Evolutionary conservation across 768 basidiomycete species (phyloP), one percentile per base, ranked within the genome.

Genomic region (Leccinum incarnatum): DNA sequence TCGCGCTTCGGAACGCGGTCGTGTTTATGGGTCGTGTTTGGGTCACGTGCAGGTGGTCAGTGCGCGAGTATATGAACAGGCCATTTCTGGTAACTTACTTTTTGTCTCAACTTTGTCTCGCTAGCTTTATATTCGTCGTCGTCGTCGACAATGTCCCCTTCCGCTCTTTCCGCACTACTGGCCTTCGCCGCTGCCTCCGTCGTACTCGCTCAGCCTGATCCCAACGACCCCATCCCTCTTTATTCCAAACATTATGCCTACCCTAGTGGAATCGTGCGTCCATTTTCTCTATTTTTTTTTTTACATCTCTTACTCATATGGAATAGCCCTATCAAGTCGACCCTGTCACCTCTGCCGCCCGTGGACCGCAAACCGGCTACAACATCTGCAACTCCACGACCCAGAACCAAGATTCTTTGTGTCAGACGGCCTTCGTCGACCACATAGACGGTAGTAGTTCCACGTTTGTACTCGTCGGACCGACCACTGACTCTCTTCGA

Each of bases 371-470:
- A 67, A 64, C 65, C 19, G 88, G 89, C 15, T 88, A 86, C 77
- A 88, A 87, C 69, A 66, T 75, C 11, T 89, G 87, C 71, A 89
- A 88, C 71, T 79, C 82, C 1, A 83, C 85, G 17, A 89, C 88
- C 0, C 77, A 83, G 57, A 81, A 77, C 70, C 82, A 81, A 60
- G 53, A 75, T 9, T 88, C 89, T 0, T 71, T 82, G 36, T 92
- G 90, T 70, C 90, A 92, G 72, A 91, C 88, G 0, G 75, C 79
- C 9, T 83, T 83, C 71, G 75, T 86, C 57, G 89, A 89, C 82
- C 80, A 70, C 58, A 77, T 81, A 11, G 69, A 71, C 30, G 84
- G 83, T 73, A 36, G 17, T 0, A 47, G 23, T 17, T 12, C 2
- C 8, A 1, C 8, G 4, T 49, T 17, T 29, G 36, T 50, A 0